Evolutionary conservation across 2,329 filamentous ascomycete species (phyloP).

Genomic region (Aspergillus aculeatinus): DNA sequence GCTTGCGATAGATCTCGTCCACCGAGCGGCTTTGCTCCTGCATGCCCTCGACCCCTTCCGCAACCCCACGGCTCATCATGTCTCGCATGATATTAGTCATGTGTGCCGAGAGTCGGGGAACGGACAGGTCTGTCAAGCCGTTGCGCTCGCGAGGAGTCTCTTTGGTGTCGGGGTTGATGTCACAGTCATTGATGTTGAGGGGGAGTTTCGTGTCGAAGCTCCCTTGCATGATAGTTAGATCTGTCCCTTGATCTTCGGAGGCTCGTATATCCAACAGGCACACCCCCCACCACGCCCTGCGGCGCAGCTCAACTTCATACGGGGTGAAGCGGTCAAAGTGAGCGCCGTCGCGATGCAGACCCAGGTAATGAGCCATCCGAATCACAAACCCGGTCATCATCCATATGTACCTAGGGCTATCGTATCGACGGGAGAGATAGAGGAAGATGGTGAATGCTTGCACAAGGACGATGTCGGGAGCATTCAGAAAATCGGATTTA

Average conservation of each 20-base stretch:
- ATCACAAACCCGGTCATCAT: constrained; percentile 52
- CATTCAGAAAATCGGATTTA: neutral
- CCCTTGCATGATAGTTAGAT: constrained; percentile 58
- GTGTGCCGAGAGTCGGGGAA: constrained; percentile 38
- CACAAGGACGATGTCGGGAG: neutral
- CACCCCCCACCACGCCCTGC: constrained; percentile 40
- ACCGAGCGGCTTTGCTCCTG: constrained; percentile 47
- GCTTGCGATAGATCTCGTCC: constrained; percentile 43
- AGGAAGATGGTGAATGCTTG: constrained; percentile 2
- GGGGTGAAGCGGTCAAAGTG: constrained; percentile 52
- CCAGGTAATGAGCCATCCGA: constrained; percentile 55
- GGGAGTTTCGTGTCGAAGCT: constrained; percentile 60
- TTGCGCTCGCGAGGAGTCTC: constrained; percentile 49
- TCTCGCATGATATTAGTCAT: constrained; percentile 37
- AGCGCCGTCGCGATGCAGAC: constrained; percentile 55
- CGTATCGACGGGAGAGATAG: constrained; percentile 12
- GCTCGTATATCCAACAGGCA: constrained; percentile 58
- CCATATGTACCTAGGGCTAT: constrained; percentile 50
- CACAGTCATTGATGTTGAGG: constrained; percentile 51
- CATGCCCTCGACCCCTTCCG: neutral
- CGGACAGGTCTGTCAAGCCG: constrained; percentile 56
- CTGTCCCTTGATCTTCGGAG: constrained; percentile 63
- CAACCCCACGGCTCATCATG: neutral
- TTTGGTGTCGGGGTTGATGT: constrained; percentile 33
- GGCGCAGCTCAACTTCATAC: constrained; percentile 48